These are phyloP conservation scores for Auriscalpium vulgare DNA, from an alignment of 768 basidiomycete genomes.

Conservation along the genomic window DNA sequence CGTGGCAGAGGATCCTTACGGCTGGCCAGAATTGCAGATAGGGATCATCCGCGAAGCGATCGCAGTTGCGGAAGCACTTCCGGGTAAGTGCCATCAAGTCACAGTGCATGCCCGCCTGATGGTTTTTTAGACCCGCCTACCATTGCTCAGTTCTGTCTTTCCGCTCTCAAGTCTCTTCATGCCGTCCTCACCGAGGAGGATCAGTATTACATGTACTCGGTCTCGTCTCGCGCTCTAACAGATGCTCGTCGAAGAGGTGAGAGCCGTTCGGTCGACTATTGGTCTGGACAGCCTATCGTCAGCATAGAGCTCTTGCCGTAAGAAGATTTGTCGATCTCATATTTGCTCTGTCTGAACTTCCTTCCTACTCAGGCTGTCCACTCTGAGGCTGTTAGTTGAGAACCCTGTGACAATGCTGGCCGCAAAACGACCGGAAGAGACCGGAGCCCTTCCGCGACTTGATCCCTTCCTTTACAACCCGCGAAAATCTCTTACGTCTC, in stretches of 20 bases:
- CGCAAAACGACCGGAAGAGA: constrained; percentile 28
- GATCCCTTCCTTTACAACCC: constrained; percentile 95
- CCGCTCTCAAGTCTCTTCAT: constrained; percentile 70
- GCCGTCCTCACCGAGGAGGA: constrained; percentile 62
- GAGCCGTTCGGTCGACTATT: constrained; percentile 65
- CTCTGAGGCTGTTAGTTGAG: constrained; percentile 65
- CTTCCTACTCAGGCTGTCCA: constrained; percentile 44
- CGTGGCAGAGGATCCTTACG: constrained; percentile 49
- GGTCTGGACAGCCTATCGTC: constrained; percentile 76
- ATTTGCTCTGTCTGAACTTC: background rate
- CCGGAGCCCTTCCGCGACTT: constrained; percentile 37
- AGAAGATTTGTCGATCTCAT: constrained; percentile 19
- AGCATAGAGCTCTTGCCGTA: constrained; percentile 76
- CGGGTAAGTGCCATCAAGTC: constrained; percentile 46
- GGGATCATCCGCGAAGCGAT: constrained; percentile 91
- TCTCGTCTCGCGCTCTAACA: constrained; percentile 62
- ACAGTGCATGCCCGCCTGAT: background rate
- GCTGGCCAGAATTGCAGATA: constrained; percentile 94
- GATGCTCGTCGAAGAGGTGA: constrained; percentile 77
- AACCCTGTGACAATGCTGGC: constrained; percentile 54
- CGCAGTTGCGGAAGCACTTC: constrained; percentile 83
- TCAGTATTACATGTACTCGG: constrained; percentile 71
- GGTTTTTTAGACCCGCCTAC: constrained; percentile 60
- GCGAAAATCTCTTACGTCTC: constrained; percentile 47
- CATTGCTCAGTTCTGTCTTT: constrained; percentile 85